A percentile compares a stretch with the other conserved stretches of the same genome.
phyloP scores from a whole-genome alignment of 345 rosid species.

The Pseudoturritis turrita region DNA sequence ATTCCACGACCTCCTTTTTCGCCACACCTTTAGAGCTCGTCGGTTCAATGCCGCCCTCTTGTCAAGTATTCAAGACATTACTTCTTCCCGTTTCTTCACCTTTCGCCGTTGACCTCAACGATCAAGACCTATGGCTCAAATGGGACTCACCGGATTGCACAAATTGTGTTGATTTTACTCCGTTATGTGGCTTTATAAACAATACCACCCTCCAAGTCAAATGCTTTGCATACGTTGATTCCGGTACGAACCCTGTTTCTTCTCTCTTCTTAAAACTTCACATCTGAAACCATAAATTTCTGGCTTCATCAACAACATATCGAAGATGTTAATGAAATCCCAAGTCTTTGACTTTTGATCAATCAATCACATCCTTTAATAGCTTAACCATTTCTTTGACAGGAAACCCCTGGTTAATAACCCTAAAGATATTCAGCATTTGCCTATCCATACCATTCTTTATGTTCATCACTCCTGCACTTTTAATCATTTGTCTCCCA shows the following conservation, averaged over 20 bases:
- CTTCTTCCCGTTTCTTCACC: slow-evolving; percentile 40
- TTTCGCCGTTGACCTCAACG: slow-evolving; percentile 21
- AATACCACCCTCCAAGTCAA: slow-evolving; percentile 25
- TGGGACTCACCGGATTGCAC: slow-evolving; percentile 53
- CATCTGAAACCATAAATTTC: too few species aligned
- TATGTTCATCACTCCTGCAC: background rate
- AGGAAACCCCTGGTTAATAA: too few species aligned
- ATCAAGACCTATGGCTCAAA: slow-evolving; percentile 37
- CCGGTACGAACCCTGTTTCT: too few species aligned
- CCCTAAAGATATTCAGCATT: too few species aligned
- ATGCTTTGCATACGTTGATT: slow-evolving; percentile 29
- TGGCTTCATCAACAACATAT: too few species aligned
- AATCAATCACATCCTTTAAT: too few species aligned
- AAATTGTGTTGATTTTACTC: slow-evolving; percentile 36
- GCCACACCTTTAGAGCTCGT: slow-evolving; percentile 35
- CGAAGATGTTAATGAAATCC: too few species aligned
- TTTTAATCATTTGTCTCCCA: background rate
- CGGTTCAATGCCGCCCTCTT: slow-evolving; percentile 21
- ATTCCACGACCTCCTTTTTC: slow-evolving; percentile 42
- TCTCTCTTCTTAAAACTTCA: too few species aligned
- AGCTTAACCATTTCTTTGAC: too few species aligned
- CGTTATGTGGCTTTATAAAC: too few species aligned
- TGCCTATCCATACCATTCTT: background rate
- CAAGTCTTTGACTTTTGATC: too few species aligned
- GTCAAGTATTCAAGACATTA: slow-evolving; percentile 23